A percentile compares a stretch with the other conserved stretches of the same genome.
These are phyloP conservation scores for Aspergillus unguis DNA, from an alignment of 2,329 filamentous ascomycete genomes.

Conservation along the genomic window DNA sequence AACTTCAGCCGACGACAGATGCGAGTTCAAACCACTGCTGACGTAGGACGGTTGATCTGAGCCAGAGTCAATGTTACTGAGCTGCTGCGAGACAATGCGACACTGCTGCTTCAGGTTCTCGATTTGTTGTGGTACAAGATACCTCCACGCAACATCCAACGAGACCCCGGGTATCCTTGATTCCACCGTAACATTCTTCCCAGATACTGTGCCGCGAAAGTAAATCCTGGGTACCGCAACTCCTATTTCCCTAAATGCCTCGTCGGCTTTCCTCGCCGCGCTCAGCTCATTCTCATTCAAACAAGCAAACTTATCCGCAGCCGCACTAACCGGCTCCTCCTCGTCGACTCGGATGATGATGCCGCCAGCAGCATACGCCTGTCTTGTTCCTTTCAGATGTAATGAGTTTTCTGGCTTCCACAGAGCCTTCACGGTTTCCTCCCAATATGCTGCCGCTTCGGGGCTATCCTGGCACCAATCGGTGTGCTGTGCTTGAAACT, in stretches of 20 bases:
- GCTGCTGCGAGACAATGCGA: conserved; percentile 31
- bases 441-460: conserved; percentile 34
- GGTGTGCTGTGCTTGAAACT: conserved; percentile 35
- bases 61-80: conserved; percentile 25
- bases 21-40: conserved; percentile 31
- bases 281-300: conserved; percentile 38
- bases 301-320: conserved; percentile 31
- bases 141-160: conserved; percentile 38
- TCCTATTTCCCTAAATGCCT: conserved; percentile 30
- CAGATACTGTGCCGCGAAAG: conserved; percentile 38
- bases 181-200: conserved; percentile 40
- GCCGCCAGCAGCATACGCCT: conserved; percentile 36
- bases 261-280: conserved; percentile 34
- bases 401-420: conserved; percentile 34
- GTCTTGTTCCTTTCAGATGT: conserved; percentile 28
- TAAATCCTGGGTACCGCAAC: conserved; percentile 36
- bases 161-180: conserved; percentile 41
- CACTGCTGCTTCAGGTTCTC: conserved; percentile 35
- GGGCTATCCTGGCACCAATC: conserved; percentile 33
- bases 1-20: conserved; percentile 22
- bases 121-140: conserved; percentile 34
- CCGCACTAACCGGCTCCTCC: conserved; percentile 23
- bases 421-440: conserved; percentile 29
- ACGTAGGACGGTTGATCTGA: conserved; percentile 34
- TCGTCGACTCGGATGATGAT: conserved; percentile 38